phyloP scores from a whole-genome alignment of 2,329 filamentous ascomycete species.

The Arthrobotrys pseudoclavata region DNA sequence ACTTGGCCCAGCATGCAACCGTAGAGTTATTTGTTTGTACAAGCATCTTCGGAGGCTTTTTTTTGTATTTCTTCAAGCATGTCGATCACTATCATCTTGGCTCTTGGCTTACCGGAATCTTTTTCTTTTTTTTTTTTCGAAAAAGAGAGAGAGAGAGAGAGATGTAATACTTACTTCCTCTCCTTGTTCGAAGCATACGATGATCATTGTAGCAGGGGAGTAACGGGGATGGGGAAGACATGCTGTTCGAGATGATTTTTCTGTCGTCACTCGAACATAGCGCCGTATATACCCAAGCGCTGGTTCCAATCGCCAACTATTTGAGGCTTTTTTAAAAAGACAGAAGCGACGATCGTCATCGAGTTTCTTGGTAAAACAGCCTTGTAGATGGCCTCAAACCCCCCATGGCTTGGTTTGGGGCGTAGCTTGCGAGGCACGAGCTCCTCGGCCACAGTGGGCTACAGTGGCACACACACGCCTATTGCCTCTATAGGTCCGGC shows the following conservation, averaged over 20 bases:
- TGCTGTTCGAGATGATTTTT: not conserved
- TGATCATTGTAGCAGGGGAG: not conserved
- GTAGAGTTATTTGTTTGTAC: not conserved
- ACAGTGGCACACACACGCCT: constrained; percentile 7
- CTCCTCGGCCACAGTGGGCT: constrained; percentile 1
- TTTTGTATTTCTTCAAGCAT: not conserved
- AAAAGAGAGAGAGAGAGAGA: not conserved
- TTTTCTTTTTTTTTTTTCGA: not conserved
- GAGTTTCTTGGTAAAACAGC: constrained; percentile 10
- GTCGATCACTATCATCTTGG: constrained; percentile 10
- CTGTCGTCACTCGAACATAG: not conserved
- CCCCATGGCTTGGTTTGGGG: constrained; percentile 5
- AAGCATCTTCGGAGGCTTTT: not conserved
- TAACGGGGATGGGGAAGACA: too few species aligned
- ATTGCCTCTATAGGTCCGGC: not conserved
- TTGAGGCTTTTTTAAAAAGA: not conserved
- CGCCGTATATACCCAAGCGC: constrained; percentile 6
- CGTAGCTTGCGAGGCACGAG: constrained; percentile 6
- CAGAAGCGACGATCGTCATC: not conserved
- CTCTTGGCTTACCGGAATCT: constrained; percentile 1
- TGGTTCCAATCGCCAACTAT: not conserved
- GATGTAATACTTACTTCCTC: not conserved
- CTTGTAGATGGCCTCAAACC: constrained; percentile 4
- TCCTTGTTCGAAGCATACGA: not conserved
- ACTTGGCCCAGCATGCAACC: too few species aligned